Base-by-base conservation (phyloP, 2,329 filamentous ascomycete genomes). In the Talaromyces amestolkiae region DNA sequence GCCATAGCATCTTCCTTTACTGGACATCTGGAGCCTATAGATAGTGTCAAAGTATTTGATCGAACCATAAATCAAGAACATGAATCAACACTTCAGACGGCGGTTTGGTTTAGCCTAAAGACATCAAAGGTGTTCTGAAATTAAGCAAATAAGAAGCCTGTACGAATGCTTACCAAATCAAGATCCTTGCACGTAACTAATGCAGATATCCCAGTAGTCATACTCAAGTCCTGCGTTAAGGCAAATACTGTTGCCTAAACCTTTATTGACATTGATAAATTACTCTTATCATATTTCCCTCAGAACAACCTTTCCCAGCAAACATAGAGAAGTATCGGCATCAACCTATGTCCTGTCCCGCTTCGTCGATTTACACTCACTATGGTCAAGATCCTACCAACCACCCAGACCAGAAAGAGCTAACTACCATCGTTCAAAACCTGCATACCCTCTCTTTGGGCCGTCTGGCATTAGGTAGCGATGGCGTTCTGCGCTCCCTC, bases 341-440 rank as follows among this genome's bases (percentile, higher is more conserved):
- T 4, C 6, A 24, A 41, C 27, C 2, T 9, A 59, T 59, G 56
- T 45, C 56, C 43, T 59, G 37, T 59, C 8, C 56, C 43, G 15
- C 37, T 43, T 31, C 37, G 33, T 43, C 37, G 19, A 24, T 9
- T n/a, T 59, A 59, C 37, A 41, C n/a, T 45, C 54, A 35, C 37
- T 66, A 66, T 51, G 61, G 61, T 13, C 43, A 53, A n/a, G 65
- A 66, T 37, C 61, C 65, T 9, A 61, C n/a, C 27, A 66, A 64
- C 35, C 65, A 64, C 51, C 61, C 65, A 41, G 65, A 60, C 61
- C 65, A 66, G 49, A 66, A 66, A 59, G 54, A 66, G 60, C 19
- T 64, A 53, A 64, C 3, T 24, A 35, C 58, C 22, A 66, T 64
- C 15, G 51, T 60, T 4, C 7, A 22, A 19, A 60, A 45, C 3